Percentiles rank a stretch among this genome's conserved stretches.
phyloP scores from a whole-genome alignment of 805 yeast genomes.

The Candida quercuum region DNA sequence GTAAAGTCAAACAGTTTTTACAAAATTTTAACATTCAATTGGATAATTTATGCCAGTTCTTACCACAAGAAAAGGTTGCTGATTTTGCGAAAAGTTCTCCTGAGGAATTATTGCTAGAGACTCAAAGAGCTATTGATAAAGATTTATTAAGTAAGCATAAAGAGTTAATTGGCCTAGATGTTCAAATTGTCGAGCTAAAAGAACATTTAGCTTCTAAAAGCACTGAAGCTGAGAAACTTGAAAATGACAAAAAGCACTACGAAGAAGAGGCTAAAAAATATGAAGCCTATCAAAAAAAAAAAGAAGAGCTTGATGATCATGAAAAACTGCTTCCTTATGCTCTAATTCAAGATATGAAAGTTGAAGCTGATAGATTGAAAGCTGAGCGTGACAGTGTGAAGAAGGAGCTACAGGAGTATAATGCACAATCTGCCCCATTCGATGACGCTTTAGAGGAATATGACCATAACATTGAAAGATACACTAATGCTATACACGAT shows the following conservation, averaged over 20 bases:
- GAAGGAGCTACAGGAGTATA: conserved; percentile 23
- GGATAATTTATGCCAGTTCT: conserved; percentile 87
- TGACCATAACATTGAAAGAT: conserved; percentile 23
- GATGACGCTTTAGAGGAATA: conserved; percentile 14
- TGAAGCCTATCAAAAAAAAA: conserved; percentile 41
- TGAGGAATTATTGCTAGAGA: conserved; percentile 66
- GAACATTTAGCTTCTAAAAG: conserved; percentile 29
- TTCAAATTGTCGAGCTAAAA: conserved; percentile 31
- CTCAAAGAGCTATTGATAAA: conserved; percentile 75
- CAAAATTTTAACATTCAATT: conserved; percentile 66
- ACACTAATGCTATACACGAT: conserved; percentile 22
- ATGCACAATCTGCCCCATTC: conserved; percentile 17
- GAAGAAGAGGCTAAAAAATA: conserved; percentile 44
- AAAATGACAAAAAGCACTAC: conserved; percentile 30
- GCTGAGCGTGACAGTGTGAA: conserved; percentile 23
- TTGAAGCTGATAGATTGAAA: conserved; percentile 16
- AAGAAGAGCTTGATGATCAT: conserved; percentile 41
- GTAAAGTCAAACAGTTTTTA: conserved; percentile 39
- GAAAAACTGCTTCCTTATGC: conserved; percentile 44
- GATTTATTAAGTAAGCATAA: conserved; percentile 53
- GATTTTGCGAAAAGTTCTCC: conserved; percentile 82
- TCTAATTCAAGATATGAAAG: conserved; percentile 33
- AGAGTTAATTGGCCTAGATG: conserved; percentile 47
- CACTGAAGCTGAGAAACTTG: conserved; percentile 27
- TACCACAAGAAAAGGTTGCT: conserved; percentile 94